A percentile compares a stretch with the other conserved stretches of the same genome.
Evolutionary conservation across 2,329 filamentous ascomycete genomes (phyloP).

Genomic region (Geoglossum cookeanum): DNA sequence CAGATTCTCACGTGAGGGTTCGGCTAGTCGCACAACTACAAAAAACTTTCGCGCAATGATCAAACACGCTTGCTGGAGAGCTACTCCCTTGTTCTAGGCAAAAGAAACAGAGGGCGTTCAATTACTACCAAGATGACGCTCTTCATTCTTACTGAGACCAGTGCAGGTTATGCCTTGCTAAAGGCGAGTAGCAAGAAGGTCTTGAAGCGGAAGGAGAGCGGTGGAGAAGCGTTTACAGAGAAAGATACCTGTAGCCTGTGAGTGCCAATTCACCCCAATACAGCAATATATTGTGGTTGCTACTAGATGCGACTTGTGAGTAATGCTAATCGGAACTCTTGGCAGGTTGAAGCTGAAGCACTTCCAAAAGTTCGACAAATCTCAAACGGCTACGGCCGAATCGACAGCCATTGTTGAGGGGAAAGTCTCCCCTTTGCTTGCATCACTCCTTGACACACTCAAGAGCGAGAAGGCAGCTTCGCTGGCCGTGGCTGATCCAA

Average conservation of each 20-base stretch:
- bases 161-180: conserved; percentile 92
- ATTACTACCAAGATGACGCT: conserved; percentile 48
- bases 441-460: conserved; percentile 65
- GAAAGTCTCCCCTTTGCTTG: conserved; percentile 79
- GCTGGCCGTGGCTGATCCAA: conserved; percentile 81
- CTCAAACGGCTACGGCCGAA: conserved; percentile 76
- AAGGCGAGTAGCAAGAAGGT: conserved; percentile 99
- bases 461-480: conserved; percentile 97
- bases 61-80: not conserved
- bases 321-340: not conserved
- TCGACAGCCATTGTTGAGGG: conserved; percentile 75
- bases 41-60: not conserved
- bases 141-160: conserved; percentile 86
- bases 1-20: not conserved
- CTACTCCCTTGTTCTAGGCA: not conserved
- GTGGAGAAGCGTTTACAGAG: conserved; percentile 53
- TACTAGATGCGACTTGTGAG: not conserved
- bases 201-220: conserved; percentile 67
- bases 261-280: conserved; percentile 21
- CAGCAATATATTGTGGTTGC: not conserved
- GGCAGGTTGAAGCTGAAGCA: conserved; percentile 80
- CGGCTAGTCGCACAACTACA: not conserved
- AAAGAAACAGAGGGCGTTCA: not conserved
- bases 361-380: conserved; percentile 94
- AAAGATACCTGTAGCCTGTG: conserved; percentile 77